Evolutionary conservation across 2,329 filamentous ascomycete genomes (phyloP).

Genomic region (Tetracladium maxilliforme): DNA sequence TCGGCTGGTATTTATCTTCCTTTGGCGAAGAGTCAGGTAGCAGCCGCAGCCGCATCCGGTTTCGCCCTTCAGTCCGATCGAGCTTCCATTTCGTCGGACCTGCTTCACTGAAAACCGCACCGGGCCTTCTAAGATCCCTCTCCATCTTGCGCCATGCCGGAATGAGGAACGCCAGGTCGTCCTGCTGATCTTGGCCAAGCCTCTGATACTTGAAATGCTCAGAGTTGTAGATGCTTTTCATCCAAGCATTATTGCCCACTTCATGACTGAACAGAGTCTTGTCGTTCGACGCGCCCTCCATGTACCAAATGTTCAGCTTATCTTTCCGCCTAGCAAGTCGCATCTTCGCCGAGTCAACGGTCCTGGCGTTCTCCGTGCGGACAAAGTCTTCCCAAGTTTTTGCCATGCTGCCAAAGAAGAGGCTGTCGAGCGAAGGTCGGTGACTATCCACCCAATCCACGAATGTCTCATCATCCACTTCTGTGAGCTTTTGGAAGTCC

Average conservation of each 20-base stretch:
- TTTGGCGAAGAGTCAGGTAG: conserved; percentile 60
- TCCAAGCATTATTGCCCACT: conserved; percentile 77
- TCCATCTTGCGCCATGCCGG: conserved; percentile 68
- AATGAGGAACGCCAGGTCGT: conserved; percentile 66
- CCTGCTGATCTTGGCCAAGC: conserved; percentile 81
- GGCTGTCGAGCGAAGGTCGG: conserved; percentile 58
- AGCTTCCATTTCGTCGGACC: conserved; percentile 69
- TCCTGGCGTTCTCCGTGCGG: conserved; percentile 63
- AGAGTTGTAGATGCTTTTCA: conserved; percentile 85
- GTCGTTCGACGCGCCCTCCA: conserved; percentile 52
- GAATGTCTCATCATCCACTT: conserved; percentile 81
- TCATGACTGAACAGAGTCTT: conserved; percentile 71
- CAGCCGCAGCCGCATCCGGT: conserved; percentile 82
- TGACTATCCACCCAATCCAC: conserved; percentile 79
- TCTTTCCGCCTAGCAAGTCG: conserved; percentile 68
- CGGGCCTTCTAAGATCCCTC: conserved; percentile 61
- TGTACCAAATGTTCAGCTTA: conserved; percentile 65
- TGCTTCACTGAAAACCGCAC: conserved; percentile 61
- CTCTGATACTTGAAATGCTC: conserved; percentile 88
- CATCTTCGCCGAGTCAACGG: conserved; percentile 56
- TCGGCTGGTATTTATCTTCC: conserved; percentile 70
- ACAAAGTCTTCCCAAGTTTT: conserved; percentile 85
- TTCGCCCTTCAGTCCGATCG: conserved; percentile 88
- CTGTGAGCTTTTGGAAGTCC: conserved; percentile 72
- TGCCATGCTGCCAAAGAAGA: conserved; percentile 73